These are phyloP conservation scores for Fraxinus pennsylvanica DNA, from an alignment of 257 asterid genomes.

Conservation along the genomic window DNA sequence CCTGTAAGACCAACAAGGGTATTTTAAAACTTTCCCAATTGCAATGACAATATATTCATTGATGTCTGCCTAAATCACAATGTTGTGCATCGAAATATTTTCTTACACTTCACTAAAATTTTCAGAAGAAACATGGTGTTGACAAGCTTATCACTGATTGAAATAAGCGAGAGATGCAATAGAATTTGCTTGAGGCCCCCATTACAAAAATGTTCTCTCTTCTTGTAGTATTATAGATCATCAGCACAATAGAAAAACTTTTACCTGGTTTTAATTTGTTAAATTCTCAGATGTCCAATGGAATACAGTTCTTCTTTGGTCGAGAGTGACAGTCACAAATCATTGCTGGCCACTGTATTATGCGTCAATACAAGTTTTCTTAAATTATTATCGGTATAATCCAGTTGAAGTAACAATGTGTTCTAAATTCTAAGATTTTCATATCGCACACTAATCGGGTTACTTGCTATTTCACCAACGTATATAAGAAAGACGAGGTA, in stretches of 20 bases:
- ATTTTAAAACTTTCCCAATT: background rate
- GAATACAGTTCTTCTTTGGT: background rate
- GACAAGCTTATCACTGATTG: background rate
- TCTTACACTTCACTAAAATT: background rate
- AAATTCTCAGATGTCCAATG: background rate
- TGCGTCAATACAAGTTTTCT: background rate
- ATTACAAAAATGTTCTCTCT: background rate
- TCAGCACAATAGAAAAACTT: background rate
- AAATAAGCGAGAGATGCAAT: too few relatives aligned
- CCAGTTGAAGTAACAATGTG: too few relatives aligned
- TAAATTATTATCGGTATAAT: background rate
- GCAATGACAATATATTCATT: background rate
- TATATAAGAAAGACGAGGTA: background rate
- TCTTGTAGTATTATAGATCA: background rate
- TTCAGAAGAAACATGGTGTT: background rate
- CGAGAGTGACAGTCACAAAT: background rate
- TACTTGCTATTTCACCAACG: background rate
- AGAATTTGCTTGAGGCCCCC: background rate
- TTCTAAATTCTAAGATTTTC: background rate
- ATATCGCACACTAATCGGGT: background rate
- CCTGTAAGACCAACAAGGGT: slow-evolving; percentile 38
- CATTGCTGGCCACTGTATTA: background rate
- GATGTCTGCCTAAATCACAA: background rate
- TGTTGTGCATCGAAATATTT: background rate
- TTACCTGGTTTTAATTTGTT: background rate